Evolutionary conservation across 2,329 filamentous ascomycete genomes (phyloP).

Genomic region (Gremmenia infestans): DNA sequence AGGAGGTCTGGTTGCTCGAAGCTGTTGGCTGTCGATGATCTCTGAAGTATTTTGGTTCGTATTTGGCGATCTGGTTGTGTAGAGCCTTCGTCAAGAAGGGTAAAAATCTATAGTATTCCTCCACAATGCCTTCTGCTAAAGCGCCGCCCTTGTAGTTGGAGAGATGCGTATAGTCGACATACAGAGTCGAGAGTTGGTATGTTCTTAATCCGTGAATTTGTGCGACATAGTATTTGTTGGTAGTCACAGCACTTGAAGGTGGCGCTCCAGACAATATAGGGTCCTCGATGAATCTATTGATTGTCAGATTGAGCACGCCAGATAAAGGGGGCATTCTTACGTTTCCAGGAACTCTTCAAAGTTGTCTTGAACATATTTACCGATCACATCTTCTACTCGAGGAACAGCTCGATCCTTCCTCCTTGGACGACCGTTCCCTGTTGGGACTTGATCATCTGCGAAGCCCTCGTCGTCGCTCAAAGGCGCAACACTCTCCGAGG

Average conservation of each 20-base stretch:
- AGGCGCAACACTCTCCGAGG: constrained; percentile 55
- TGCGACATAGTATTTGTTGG: constrained; percentile 79
- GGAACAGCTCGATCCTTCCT: constrained; percentile 52
- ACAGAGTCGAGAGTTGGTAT: constrained; percentile 76
- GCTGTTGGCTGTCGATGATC: constrained; percentile 83
- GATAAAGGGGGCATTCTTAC: constrained; percentile 40
- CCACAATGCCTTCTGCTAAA: constrained; percentile 79
- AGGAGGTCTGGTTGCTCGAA: constrained; percentile 66
- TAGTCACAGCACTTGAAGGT: constrained; percentile 64
- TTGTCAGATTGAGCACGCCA: constrained; percentile 12
- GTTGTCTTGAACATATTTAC: constrained; percentile 66
- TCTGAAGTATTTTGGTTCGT: constrained; percentile 90
- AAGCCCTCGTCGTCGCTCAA: constrained; percentile 61
- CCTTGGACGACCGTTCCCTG: constrained; percentile 39
- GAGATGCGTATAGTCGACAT: constrained; percentile 83
- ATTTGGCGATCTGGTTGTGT: constrained; percentile 89
- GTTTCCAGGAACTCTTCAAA: constrained; percentile 78
- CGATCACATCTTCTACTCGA: constrained; percentile 70
- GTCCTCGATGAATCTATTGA: constrained; percentile 60
- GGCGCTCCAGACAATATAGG: constrained; percentile 58
- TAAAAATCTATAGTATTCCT: constrained; percentile 90
- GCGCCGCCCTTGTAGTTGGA: constrained; percentile 71
- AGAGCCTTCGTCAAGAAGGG: constrained; percentile 85
- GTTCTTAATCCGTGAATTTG: constrained; percentile 74
- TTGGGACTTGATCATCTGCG: constrained; percentile 60